Conservation (phyloP, 2,329 filamentous ascomycete species). For the Polychaeton citri region DNA sequence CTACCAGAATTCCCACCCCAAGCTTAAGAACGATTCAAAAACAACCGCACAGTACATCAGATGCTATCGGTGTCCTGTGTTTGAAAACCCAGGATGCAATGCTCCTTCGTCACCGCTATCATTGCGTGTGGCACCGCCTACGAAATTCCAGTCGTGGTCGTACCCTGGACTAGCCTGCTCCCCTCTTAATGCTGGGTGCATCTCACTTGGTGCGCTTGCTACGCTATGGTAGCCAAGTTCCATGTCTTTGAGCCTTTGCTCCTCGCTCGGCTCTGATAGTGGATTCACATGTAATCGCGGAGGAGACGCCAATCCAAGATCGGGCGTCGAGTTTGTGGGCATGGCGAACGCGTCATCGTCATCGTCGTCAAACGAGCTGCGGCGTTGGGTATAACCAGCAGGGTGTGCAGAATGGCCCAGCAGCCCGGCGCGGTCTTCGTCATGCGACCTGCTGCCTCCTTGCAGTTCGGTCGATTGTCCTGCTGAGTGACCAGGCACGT, state of each 20-base stretch:
- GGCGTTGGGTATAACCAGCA: not conserved
- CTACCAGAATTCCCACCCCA: too few species aligned
- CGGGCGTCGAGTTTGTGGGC: not conserved
- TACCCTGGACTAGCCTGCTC: not conserved
- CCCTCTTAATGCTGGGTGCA: not conserved
- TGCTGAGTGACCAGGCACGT: too few species aligned
- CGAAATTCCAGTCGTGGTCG: not conserved
- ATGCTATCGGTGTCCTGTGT: not conserved
- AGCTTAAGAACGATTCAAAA: too few species aligned
- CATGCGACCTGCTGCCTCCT: not conserved
- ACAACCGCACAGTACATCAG: not conserved
- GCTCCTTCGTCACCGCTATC: not conserved
- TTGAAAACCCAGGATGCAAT: not conserved
- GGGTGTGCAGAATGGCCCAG: not conserved
- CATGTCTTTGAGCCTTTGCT: not conserved
- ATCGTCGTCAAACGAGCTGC: not conserved
- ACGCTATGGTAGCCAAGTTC: not conserved
- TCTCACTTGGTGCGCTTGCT: not conserved
- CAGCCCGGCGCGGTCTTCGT: not conserved
- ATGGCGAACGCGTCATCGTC: not conserved
- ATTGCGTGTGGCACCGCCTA: not conserved
- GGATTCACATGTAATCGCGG: not conserved
- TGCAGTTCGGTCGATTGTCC: not conserved
- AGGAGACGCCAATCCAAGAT: not conserved
- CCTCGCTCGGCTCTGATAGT: not conserved